Conservation (phyloP, 768 basidiomycete species). For the Tricholoma sp. region DNA sequence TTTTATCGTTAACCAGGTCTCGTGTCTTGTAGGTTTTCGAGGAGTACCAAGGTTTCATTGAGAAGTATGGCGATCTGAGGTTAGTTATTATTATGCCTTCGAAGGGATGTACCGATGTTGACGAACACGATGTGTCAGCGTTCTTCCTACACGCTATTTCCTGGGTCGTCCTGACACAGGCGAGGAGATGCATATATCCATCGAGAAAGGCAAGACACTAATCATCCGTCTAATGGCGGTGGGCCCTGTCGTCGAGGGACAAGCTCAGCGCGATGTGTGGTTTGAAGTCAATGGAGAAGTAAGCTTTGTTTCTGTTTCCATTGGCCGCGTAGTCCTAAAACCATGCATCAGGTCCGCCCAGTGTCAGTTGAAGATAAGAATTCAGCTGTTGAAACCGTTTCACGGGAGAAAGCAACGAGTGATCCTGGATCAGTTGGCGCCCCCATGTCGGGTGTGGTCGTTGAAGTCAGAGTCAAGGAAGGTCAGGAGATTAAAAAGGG, state of each 20-base stretch:
- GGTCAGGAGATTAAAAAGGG: conserved; percentile 98
- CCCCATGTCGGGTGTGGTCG: conserved; percentile 96
- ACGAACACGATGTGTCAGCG: conserved; percentile 40
- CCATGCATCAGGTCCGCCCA: conserved; percentile 69
- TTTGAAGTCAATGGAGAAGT: conserved; percentile 98
- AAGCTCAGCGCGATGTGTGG: conserved; percentile 94
- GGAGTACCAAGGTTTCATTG: conserved; percentile 91
- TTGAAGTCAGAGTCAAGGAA: conserved; percentile 97
- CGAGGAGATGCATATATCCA: conserved; percentile 96
- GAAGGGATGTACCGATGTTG: neutral
- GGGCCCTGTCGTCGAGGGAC: conserved; percentile 87
- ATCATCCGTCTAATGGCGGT: conserved; percentile 95
- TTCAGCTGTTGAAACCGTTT: conserved; percentile 92
- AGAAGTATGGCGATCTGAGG: conserved; percentile 95
- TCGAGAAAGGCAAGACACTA: conserved; percentile 94
- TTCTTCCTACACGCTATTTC: conserved; percentile 97
- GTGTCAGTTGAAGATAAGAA: conserved; percentile 95
- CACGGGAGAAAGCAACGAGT: conserved; percentile 88
- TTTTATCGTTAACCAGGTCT: neutral
- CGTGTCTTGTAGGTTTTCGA: conserved; percentile 73
- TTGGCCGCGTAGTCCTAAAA: conserved; percentile 4
- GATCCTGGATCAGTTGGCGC: conserved; percentile 98
- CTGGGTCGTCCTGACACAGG: conserved; percentile 85
- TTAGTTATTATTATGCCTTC: conserved; percentile 28
- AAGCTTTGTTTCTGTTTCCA: conserved; percentile 14